Conservation (phyloP, 2,329 filamentous ascomycete species). For the Pleurostoma richardsiae region DNA sequence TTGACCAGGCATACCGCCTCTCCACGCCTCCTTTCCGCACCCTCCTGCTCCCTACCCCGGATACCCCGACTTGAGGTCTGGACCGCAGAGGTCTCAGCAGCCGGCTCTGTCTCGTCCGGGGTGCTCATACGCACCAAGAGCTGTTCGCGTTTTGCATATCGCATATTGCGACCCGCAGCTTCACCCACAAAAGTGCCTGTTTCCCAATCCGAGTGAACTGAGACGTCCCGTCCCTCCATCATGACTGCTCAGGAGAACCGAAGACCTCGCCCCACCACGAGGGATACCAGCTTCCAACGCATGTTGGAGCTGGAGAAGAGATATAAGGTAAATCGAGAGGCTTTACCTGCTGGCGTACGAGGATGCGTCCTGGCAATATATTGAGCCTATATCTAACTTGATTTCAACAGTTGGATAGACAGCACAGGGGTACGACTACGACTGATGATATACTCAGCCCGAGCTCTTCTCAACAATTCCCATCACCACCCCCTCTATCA, state of each 20-base stretch:
- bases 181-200: no score
- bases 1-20: no score
- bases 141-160: no score
- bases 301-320: conserved; percentile 57
- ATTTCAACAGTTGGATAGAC: conserved; percentile 19
- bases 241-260: conserved; percentile 6
- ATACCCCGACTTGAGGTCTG: no score
- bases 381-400: conserved; percentile 7
- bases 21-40: no score
- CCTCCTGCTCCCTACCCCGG: no score
- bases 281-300: conserved; percentile 46
- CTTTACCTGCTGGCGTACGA: not conserved
- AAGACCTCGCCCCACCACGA: conserved; percentile 18
- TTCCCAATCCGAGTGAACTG: no score
- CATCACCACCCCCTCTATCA: conserved; percentile 2
- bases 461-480: not conserved
- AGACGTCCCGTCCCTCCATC: not conserved
- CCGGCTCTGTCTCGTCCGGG: no score
- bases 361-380: not conserved
- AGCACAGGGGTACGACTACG: conserved; percentile 10
- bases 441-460: not conserved
- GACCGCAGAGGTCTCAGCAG: no score
- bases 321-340: conserved; percentile 42
- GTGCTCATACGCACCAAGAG: no score
- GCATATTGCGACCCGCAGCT: no score